Percentiles rank a stretch among this genome's conserved stretches.
These are phyloP conservation scores for Capniomyces stellatus DNA, from an alignment of 371 early-diverging fungal species.

Conservation along the genomic window DNA sequence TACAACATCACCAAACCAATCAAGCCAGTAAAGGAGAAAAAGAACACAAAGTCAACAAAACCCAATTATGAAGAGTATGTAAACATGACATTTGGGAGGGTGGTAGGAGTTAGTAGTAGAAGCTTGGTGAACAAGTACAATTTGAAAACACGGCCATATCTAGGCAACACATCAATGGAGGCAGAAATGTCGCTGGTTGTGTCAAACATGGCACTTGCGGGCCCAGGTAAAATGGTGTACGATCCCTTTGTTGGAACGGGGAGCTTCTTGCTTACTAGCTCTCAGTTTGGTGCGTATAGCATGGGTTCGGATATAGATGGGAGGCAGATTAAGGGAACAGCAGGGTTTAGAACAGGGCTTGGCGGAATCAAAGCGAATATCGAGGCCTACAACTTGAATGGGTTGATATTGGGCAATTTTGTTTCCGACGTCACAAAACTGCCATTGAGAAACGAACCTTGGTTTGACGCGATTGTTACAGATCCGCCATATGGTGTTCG, in stretches of 20 bases:
- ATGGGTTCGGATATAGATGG: slow-evolving; percentile 95
- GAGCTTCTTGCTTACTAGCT: slow-evolving; percentile 72
- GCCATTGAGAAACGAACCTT: slow-evolving; percentile 57
- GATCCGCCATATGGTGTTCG: slow-evolving; percentile 96
- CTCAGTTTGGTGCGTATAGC: slow-evolving; percentile 83
- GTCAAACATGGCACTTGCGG: slow-evolving; percentile 81
- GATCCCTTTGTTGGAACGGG: slow-evolving; percentile 98
- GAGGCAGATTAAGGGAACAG: slow-evolving; percentile 88
- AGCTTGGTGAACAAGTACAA: slow-evolving; percentile 57
- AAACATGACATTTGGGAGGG: not conserved
- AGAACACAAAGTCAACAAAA: not conserved
- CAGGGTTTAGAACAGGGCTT: slow-evolving; percentile 17
- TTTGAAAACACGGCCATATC: slow-evolving; percentile 79
- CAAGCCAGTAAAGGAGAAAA: too few species aligned
- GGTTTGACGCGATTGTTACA: slow-evolving; percentile 69
- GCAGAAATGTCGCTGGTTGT: slow-evolving; percentile 89
- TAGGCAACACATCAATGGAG: slow-evolving; percentile 96
- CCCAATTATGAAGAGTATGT: not conserved
- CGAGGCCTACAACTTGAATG: slow-evolving; percentile 56
- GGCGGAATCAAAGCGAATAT: slow-evolving; percentile 48
- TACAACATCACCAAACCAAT: too few species aligned
- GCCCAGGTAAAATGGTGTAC: slow-evolving; percentile 61
- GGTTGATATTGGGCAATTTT: slow-evolving; percentile 56
- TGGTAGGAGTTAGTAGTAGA: too few species aligned
- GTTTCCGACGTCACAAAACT: slow-evolving; percentile 80